These are phyloP conservation scores for Glycine tomentella DNA, from an alignment of 306 rosid genomes.

Conservation along the genomic window DNA sequence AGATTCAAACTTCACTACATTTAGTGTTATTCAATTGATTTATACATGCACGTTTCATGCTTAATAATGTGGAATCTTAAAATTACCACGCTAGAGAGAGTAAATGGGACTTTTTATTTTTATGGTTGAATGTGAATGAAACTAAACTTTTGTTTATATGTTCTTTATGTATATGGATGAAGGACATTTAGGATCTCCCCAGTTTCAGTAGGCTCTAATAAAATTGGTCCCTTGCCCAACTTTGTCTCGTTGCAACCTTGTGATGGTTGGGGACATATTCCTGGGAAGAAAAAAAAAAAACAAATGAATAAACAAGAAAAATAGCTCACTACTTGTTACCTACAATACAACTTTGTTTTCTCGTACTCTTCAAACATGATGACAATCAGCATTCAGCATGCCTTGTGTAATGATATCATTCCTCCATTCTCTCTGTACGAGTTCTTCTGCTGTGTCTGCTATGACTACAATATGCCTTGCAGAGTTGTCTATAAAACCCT, in stretches of 20 bases:
- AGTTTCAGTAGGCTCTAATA: constrained; percentile 51
- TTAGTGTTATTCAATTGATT: constrained; percentile 12
- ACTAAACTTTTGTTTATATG: too few species aligned
- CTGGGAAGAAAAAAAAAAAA: constrained; percentile 20
- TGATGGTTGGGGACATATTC: constrained; percentile 64
- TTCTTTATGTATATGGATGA: too few species aligned
- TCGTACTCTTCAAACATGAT: constrained; percentile 32
- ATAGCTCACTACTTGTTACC: constrained; percentile 27
- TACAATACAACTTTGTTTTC: constrained; percentile 30
- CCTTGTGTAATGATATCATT: constrained; percentile 56
- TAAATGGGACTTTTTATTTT: too few species aligned
- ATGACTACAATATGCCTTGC: constrained; percentile 69
- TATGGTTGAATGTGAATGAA: too few species aligned
- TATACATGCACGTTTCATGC: constrained; percentile 48
- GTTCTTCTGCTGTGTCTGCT: constrained; percentile 64
- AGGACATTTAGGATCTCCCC: constrained; percentile 34
- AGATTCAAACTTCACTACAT: neutral
- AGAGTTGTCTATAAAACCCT: constrained; percentile 68
- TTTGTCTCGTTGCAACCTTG: constrained; percentile 66
- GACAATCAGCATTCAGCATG: too few species aligned
- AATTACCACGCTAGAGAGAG: neutral
- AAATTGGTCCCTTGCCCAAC: constrained; percentile 62
- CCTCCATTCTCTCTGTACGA: constrained; percentile 57
- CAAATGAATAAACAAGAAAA: neutral
- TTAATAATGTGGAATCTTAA: constrained; percentile 39